phyloP scores from a whole-genome alignment of 2,329 filamentous ascomycete species.

The Hypoxylon sp. region DNA sequence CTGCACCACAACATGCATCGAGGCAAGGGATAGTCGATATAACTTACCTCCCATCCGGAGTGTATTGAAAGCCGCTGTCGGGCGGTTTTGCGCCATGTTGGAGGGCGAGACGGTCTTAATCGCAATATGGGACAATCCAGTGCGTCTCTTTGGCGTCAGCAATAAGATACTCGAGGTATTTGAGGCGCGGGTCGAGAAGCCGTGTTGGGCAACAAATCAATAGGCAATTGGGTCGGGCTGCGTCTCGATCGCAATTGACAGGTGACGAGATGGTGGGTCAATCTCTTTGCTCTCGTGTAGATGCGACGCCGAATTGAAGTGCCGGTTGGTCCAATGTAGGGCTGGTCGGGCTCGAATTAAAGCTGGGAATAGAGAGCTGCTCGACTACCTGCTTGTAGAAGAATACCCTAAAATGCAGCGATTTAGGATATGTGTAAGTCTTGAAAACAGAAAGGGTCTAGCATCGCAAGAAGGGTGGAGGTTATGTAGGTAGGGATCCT shows the following conservation, averaged over 20 bases:
- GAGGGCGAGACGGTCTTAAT: conserved; percentile 43
- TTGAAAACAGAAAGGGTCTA: conserved; percentile 36
- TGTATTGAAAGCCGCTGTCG: conserved; percentile 84
- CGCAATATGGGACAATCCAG: conserved; percentile 43
- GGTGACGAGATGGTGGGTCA: conserved; percentile 41
- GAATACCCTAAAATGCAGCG: conserved; percentile 33
- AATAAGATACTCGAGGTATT: conserved; percentile 41
- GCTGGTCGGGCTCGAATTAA: conserved; percentile 21
- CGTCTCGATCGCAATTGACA: conserved; percentile 43
- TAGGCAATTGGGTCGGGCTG: conserved; percentile 37
- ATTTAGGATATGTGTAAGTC: conserved; percentile 39
- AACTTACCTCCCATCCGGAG: conserved; percentile 97
- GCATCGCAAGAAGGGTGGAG: conserved; percentile 44
- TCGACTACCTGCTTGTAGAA: conserved; percentile 15
- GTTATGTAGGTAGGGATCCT: conserved; percentile 50
- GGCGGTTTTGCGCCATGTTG: conserved; percentile 58
- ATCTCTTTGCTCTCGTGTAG: conserved; percentile 25
- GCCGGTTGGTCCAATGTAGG: conserved; percentile 34
- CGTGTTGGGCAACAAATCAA: conserved; percentile 50
- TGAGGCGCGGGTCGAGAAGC: conserved; percentile 44
- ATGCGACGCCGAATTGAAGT: conserved; percentile 38
- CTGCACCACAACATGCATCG: conserved; percentile 24
- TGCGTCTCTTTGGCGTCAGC: conserved; percentile 46
- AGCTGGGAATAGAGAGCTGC: conserved; percentile 8
- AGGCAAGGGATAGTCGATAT: conserved; percentile 41